phyloP scores from a whole-genome alignment of 2,329 filamentous ascomycete genomes.

The Aspergillus transmontanensis region DNA sequence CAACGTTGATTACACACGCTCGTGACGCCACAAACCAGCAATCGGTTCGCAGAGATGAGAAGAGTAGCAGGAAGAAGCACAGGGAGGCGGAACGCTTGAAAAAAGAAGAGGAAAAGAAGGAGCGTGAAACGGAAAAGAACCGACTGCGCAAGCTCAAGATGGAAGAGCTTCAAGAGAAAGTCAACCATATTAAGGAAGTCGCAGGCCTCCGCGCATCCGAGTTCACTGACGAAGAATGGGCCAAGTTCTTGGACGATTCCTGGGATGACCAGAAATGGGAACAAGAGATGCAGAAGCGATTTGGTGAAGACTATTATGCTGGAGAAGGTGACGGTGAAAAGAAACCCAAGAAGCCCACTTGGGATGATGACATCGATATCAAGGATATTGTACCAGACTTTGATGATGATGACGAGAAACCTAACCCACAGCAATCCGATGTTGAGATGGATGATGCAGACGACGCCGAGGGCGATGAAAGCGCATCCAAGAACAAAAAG shows the following conservation, averaged over 20 bases:
- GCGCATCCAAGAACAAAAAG: conserved; percentile 45
- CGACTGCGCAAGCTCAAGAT: conserved; percentile 84
- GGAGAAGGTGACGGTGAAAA: conserved; percentile 58
- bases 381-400: conserved; percentile 88
- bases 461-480: conserved; percentile 38
- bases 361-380: conserved; percentile 98
- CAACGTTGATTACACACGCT: conserved; percentile 83
- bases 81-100: conserved; percentile 76
- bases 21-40: conserved; percentile 80
- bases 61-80: conserved; percentile 72
- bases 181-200: conserved; percentile 84
- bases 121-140: conserved; percentile 78
- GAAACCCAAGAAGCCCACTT: conserved; percentile 79
- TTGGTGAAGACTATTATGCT: conserved; percentile 89
- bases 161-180: conserved; percentile 84
- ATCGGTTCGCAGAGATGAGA: conserved; percentile 83
- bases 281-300: conserved; percentile 81
- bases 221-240: conserved; percentile 77
- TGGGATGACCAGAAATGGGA: conserved; percentile 94
- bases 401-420: conserved; percentile 68
- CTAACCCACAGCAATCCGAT: conserved; percentile 60
- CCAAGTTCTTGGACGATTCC: conserved; percentile 78
- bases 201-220: conserved; percentile 73
- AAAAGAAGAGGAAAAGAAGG: conserved; percentile 75
- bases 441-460: conserved; percentile 48